These are phyloP conservation scores for Pelargonium cotyledonis DNA, from an alignment of 441 rosid genomes.

Conservation along the genomic window DNA sequence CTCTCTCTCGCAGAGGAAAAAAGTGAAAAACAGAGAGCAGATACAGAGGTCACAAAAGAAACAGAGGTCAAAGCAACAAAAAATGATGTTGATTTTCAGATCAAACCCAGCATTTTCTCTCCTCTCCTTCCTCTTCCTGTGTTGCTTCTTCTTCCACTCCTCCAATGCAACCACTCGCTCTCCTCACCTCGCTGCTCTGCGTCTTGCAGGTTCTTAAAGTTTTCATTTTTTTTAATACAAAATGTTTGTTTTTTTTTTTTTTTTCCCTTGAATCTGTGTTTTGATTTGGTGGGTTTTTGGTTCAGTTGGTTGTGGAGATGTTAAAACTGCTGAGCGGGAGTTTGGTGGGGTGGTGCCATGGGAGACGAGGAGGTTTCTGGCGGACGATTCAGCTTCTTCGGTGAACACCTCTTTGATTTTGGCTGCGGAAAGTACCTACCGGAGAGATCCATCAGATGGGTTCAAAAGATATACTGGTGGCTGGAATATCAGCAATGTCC, in stretches of 20 bases:
- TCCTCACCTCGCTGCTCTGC: background rate
- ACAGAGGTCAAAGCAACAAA: background rate
- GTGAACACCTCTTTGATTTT: constrained; percentile 23
- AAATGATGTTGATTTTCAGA: background rate
- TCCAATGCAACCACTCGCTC: background rate
- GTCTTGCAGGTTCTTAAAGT: background rate
- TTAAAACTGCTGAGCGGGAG: background rate
- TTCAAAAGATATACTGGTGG: constrained; percentile 39
- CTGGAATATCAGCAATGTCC: constrained; percentile 32
- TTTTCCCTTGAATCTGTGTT: background rate
- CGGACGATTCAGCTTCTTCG: background rate
- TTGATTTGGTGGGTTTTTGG: background rate
- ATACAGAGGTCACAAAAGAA: too few species aligned
- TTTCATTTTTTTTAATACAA: background rate
- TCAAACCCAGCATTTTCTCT: background rate
- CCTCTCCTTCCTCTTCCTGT: background rate
- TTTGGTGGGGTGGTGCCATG: background rate
- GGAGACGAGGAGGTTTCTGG: background rate
- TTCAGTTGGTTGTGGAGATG: background rate
- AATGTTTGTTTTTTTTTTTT: background rate
- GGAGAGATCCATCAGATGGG: constrained; percentile 31
- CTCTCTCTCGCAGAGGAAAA: too few species aligned
- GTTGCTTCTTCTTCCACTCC: background rate
- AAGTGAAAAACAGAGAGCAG: too few species aligned
- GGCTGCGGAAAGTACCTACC: constrained; percentile 33